Base-by-base conservation (phyloP, 2,329 filamentous ascomycete genomes). In the Cladophialophora psammophila region DNA sequence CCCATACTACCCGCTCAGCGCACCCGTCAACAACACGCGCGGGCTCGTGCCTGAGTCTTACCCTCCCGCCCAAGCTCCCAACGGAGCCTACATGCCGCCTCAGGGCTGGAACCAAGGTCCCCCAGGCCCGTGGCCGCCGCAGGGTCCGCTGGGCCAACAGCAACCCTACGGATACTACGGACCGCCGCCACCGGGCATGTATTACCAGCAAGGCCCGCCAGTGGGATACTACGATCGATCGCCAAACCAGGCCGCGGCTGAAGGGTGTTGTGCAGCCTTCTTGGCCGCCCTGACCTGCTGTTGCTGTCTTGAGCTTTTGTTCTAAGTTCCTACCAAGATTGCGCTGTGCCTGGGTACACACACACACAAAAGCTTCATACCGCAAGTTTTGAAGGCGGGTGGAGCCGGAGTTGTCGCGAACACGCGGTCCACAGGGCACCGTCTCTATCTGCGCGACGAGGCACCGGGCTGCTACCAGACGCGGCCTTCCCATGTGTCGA, bases 281-380 rank as follows among this genome's bases (percentile, higher is more conserved):
- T 74, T 82, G 67, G 83, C 78, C 9, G 78, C 76, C 63, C 69
- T 84, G 74, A 82, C 83, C 42, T 84, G 82, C 72, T 85, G 83
- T 71, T 85, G 83, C 72, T 85, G 83, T 77, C 78, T 85, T 76
- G 83, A 85, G 70, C 78, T 81, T 67, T 73, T 85, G 73, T 83
- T 84, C 71, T 84, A 81, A 72, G 40, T 6, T 15, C 18, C 9
- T 7, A 31, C 18, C 6, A 50, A 50, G 18, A 50, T 50, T 3
- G 1, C 45, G 20, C 45, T 3, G 26, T 26, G 26, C 3, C 26
- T 26, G 26, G 26, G 26, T 26, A 26, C 26, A 26, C 26, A 26
- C 2, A 26, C 26, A 26, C 26, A 26, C 26, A 26, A 2, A 26
- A 3, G 26, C 26, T 26, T 26, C 26, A 26, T 26, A 3, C 26